Percentiles rank a stretch among this genome's conserved stretches.
Evolutionary conservation across 306 rosid species (phyloP).

Genomic region (Chamaecrista fasciculata): DNA sequence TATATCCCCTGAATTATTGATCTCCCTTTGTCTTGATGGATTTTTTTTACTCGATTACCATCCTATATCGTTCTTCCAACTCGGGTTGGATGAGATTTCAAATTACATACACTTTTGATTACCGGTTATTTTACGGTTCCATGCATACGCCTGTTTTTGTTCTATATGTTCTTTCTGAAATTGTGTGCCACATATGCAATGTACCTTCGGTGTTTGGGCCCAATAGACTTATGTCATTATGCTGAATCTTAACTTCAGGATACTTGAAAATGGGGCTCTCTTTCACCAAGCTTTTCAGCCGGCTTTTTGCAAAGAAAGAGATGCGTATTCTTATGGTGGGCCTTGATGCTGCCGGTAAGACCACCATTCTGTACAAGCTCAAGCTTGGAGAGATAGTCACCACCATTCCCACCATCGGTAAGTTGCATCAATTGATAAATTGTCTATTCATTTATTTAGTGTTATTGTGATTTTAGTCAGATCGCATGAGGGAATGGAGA

Average conservation of each 20-base stretch:
- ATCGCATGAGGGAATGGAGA: background rate
- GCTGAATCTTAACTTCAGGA: slow-evolving; percentile 8
- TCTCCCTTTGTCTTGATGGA: background rate
- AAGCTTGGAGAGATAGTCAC: slow-evolving; percentile 93
- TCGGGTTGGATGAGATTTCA: background rate
- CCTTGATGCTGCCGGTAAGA: slow-evolving; percentile 96
- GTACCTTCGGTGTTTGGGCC: background rate
- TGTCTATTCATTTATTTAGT: background rate
- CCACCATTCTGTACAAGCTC: slow-evolving; percentile 88
- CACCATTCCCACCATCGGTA: slow-evolving; percentile 95
- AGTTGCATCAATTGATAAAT: background rate
- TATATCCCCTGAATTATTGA: background rate
- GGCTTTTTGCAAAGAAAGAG: slow-evolving; percentile 93
- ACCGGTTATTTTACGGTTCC: background rate
- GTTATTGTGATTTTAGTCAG: background rate
- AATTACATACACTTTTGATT: background rate
- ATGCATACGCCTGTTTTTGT: background rate
- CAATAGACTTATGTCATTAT: background rate
- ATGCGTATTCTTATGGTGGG: slow-evolving; percentile 97
- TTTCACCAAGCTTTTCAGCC: slow-evolving; percentile 86
- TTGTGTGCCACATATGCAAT: background rate
- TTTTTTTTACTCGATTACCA: background rate
- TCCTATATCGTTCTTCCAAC: background rate
- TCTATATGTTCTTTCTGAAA: background rate
- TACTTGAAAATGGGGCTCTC: slow-evolving; percentile 79